Conservation (phyloP, 768 basidiomycete genomes). For the Pluteus cervinus region DNA sequence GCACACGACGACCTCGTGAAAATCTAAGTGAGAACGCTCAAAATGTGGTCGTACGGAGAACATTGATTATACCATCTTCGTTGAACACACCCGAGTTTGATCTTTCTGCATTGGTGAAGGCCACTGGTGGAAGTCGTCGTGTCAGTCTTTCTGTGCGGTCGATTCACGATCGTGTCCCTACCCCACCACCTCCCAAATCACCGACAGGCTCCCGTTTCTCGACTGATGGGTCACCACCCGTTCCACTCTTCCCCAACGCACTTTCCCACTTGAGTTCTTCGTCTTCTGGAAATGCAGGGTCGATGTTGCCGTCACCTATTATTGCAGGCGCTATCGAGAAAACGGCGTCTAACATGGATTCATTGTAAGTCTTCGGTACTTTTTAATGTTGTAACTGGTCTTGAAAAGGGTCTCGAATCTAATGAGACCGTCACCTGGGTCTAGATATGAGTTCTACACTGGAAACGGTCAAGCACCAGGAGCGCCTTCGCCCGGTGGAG, state of each 20-base stretch:
- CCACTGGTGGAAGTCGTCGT: slow-evolving; percentile 55
- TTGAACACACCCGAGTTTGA: slow-evolving; percentile 60
- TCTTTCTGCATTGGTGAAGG: slow-evolving; percentile 46
- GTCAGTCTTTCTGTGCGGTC: slow-evolving; percentile 68
- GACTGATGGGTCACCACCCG: slow-evolving; percentile 57
- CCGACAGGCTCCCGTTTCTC: slow-evolving; percentile 56
- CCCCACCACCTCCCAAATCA: slow-evolving; percentile 74
- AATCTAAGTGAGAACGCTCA: slow-evolving; percentile 26
- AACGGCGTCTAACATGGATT: slow-evolving; percentile 69
- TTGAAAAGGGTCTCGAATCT: no score
- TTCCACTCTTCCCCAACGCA: slow-evolving; percentile 57
- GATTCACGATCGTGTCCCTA: slow-evolving; percentile 75
- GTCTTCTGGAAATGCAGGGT: no score
- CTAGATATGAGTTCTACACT: slow-evolving; percentile 76
- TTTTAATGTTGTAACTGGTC: slow-evolving; percentile 6
- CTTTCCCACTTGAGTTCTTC: no score
- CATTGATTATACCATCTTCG: slow-evolving; percentile 73
- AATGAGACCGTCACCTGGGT: no score
- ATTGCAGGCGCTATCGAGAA: slow-evolving; percentile 49
- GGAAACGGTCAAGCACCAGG: slow-evolving; percentile 45
- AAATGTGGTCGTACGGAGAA: slow-evolving; percentile 65
- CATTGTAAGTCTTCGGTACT: slow-evolving; percentile 49
- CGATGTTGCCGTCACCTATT: no score
- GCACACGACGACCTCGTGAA: slow-evolving; percentile 39
- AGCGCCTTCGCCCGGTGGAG: slow-evolving; percentile 24